A percentile compares a stretch with the other conserved stretches of the same genome.
These are phyloP conservation scores for Trichoderma citrinoviride DNA, from an alignment of 2,329 filamentous ascomycete species.

Conservation along the genomic window DNA sequence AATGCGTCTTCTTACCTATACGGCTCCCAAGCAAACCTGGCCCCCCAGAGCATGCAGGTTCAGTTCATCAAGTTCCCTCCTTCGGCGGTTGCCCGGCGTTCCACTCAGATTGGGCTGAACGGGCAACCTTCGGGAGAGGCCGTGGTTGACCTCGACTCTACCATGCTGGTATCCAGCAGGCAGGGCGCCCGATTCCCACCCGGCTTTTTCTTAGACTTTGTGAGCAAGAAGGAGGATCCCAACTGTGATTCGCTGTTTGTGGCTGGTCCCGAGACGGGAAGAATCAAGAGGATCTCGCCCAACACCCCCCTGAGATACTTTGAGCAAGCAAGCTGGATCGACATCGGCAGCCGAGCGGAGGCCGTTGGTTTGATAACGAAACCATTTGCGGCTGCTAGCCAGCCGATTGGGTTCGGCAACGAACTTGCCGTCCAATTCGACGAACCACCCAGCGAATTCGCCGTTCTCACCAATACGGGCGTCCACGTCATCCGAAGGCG, in stretches of 20 bases:
- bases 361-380: conserved; percentile 75
- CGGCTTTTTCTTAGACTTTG: conserved; percentile 87
- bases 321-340: conserved; percentile 79
- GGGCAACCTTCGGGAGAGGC: conserved; percentile 37
- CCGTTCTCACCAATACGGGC: conserved; percentile 86
- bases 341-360: conserved; percentile 69
- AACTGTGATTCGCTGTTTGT: conserved; percentile 72
- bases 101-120: conserved; percentile 28
- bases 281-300: conserved; percentile 63
- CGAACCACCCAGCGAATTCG: conserved; percentile 74
- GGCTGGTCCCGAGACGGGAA: conserved; percentile 81
- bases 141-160: conserved; percentile 48
- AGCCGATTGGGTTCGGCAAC: conserved; percentile 82
- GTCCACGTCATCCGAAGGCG: conserved; percentile 82
- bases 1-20: conserved; percentile 68
- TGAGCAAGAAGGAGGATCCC: conserved; percentile 60
- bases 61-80: conserved; percentile 95
- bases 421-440: conserved; percentile 97
- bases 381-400: conserved; percentile 65
- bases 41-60: conserved; percentile 95
- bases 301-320: conserved; percentile 60
- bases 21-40: conserved; percentile 57
- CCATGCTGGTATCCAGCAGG: conserved; percentile 48
- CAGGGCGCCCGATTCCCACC: conserved; percentile 68
- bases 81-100: conserved; percentile 32